phyloP scores from a whole-genome alignment of 164 flowering plant genomes.

The Santalum album region DNA sequence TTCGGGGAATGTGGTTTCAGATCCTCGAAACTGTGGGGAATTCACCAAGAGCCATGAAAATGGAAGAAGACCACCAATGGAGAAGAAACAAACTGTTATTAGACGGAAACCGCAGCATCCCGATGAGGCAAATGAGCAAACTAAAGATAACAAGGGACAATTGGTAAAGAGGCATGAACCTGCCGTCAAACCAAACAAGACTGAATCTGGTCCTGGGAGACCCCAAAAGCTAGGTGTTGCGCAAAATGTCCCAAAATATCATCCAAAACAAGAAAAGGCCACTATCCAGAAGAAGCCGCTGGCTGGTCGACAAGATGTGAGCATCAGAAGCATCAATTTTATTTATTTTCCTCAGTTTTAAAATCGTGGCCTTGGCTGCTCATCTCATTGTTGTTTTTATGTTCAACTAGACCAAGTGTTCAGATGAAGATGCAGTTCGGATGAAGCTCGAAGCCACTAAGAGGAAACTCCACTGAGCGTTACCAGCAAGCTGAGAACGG shows the following conservation, averaged over 20 bases:
- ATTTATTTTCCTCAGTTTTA: no score
- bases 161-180: constrained; percentile 29
- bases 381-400: constrained; percentile 8
- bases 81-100: constrained; percentile 16
- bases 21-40: constrained; percentile 54
- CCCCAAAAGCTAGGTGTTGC: constrained; percentile 29
- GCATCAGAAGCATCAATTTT: constrained; percentile 6
- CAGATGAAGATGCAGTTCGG: constrained; percentile 33
- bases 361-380: neutral
- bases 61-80: constrained; percentile 32
- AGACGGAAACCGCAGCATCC: constrained; percentile 22
- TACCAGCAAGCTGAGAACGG: constrained; percentile 82
- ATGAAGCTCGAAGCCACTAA: constrained; percentile 55
- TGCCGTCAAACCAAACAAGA: constrained; percentile 29
- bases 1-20: constrained; percentile 44
- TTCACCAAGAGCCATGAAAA: constrained; percentile 36
- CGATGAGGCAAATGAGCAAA: constrained; percentile 11
- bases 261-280: constrained; percentile 25
- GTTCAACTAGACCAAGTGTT: constrained; percentile 24
- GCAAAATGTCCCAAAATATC: constrained; percentile 28
- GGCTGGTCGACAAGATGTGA: constrained; percentile 36
- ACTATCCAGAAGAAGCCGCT: constrained; percentile 28
- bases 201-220: constrained; percentile 45
- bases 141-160: constrained; percentile 33
- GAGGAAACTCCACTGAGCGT: constrained; percentile 64